These are phyloP conservation scores for Glycine latifolia DNA, from an alignment of 306 rosid genomes.

Conservation along the genomic window DNA sequence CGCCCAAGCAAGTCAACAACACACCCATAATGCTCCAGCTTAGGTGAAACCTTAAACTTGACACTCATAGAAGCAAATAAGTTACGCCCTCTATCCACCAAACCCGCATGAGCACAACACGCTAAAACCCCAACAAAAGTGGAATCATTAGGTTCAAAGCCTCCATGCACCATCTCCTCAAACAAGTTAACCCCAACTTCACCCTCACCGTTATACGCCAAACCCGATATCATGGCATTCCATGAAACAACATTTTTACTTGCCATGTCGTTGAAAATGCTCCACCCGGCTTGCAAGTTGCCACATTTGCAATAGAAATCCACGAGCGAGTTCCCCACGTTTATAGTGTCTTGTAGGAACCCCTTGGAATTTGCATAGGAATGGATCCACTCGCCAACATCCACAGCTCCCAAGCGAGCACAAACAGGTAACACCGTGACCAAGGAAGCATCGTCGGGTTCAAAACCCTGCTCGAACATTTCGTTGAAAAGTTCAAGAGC, in stretches of 20 bases:
- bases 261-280: slow-evolving; percentile 59
- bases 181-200: slow-evolving; percentile 70
- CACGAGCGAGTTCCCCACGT: slow-evolving; percentile 74
- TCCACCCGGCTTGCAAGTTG: slow-evolving; percentile 57
- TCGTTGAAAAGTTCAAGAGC: slow-evolving; percentile 65
- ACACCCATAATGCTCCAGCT: slow-evolving; percentile 85
- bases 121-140: slow-evolving; percentile 74
- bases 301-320: slow-evolving; percentile 85
- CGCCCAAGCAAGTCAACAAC: slow-evolving; percentile 85
- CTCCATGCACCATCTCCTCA: slow-evolving; percentile 65
- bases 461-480: slow-evolving; percentile 68
- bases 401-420: slow-evolving; percentile 73
- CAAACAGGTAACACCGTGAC: slow-evolving; percentile 73
- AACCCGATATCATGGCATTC: slow-evolving; percentile 78
- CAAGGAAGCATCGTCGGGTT: slow-evolving; percentile 77
- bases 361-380: slow-evolving; percentile 55
- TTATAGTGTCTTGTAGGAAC: slow-evolving; percentile 40
- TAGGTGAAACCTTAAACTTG: slow-evolving; percentile 58
- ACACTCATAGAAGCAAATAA: slow-evolving; percentile 66
- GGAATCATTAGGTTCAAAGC: slow-evolving; percentile 63
- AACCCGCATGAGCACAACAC: slow-evolving; percentile 80
- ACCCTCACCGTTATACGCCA: slow-evolving; percentile 81
- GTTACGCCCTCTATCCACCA: slow-evolving; percentile 70
- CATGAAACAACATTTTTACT: slow-evolving; percentile 74
- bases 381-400: slow-evolving; percentile 71